Base-by-base conservation (phyloP, 1,284 basidiomycete species). In the Agaricales sp. region DNA sequence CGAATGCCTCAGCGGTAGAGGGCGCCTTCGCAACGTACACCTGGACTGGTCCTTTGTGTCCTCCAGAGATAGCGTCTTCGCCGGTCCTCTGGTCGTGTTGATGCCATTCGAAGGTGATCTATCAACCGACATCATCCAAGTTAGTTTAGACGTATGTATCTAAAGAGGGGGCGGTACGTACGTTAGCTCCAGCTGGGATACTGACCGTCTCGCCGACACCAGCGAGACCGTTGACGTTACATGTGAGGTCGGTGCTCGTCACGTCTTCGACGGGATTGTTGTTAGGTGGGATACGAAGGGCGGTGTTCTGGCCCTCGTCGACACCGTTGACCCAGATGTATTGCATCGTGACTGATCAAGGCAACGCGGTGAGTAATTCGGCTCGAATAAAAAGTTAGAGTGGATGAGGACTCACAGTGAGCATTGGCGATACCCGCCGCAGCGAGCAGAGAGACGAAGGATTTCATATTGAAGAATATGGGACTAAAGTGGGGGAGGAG, bases 191-290 rank as follows among this genome's bases (percentile, higher is more conserved):
- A 14, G 73, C 68, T 24, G 67, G 58, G 47, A 75, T 68, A 51
- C 59, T 63, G 12, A 64, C 56, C 2, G 71, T 74, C 8, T 52
- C 47, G 20, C 71, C 68, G 39, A 59, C 53, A 2, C 72, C 73
- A 14, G 66, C 66, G 20, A 69, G 62, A 19, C 72, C 73, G 51
- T 70, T 69, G 51, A 74, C 73, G 53, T 75, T 75, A 63, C 72
- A 74, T 30, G 69, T 71, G 23, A 75, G 43, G 53, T 75, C 74
- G 2, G 57, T 71, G 24, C 70, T 73, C 23, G 69, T 74, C 12
- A 76, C 71, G 47, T 75, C 74, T 26, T 69, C 73, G 45, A 76
- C 73, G 11, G 74, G 74, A 56, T 73, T 73, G 63, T 77, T 76
- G 61, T 57, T 74, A 8, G 74, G 71, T n/a, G 70, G 64, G n/a